Evolutionary conservation across 1,284 basidiomycete species (phyloP).

Genomic region (Athelia psychrophila): DNA sequence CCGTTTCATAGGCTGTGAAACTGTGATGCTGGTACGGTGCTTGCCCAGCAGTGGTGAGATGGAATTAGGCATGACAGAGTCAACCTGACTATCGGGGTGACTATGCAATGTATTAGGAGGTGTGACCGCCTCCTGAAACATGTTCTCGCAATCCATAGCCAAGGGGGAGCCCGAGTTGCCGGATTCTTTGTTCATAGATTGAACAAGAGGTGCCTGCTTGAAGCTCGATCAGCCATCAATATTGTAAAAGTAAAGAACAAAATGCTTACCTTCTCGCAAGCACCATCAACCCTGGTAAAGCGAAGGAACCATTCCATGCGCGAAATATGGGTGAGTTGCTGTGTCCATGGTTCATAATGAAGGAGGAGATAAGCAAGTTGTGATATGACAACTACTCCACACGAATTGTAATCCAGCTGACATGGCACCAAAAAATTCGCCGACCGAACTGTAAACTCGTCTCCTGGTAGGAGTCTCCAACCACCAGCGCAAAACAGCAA

Average conservation of each 20-base stretch:
- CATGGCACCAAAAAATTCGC: constrained; percentile 3
- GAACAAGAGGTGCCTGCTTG: too few species aligned
- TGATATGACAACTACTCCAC: constrained; percentile 12
- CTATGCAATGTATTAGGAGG: too few species aligned
- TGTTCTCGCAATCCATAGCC: too few species aligned
- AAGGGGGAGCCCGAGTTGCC: too few species aligned
- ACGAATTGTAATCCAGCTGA: constrained; percentile 11
- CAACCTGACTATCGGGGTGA: not conserved
- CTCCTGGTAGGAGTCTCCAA: constrained; percentile 1
- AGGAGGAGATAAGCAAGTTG: constrained; percentile 5
- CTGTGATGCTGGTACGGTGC: too few species aligned
- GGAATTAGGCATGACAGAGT: not conserved
- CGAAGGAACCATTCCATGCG: constrained; percentile 13
- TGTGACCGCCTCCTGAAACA: too few species aligned
- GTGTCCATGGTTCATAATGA: constrained; percentile 6
- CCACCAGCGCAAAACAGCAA: constrained; percentile 10
- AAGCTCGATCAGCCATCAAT: too few species aligned
- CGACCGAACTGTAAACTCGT: not conserved
- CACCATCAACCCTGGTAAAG: constrained; percentile 2
- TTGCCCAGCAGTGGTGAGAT: too few species aligned
- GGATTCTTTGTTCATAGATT: too few species aligned
- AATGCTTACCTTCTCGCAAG: too few species aligned
- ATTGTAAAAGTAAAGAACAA: too few species aligned
- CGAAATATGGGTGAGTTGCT: not conserved
- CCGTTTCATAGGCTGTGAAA: too few species aligned